Conservation (phyloP, 176 grass and related monocot genomes). For the Eremochloa ophiuroides region DNA sequence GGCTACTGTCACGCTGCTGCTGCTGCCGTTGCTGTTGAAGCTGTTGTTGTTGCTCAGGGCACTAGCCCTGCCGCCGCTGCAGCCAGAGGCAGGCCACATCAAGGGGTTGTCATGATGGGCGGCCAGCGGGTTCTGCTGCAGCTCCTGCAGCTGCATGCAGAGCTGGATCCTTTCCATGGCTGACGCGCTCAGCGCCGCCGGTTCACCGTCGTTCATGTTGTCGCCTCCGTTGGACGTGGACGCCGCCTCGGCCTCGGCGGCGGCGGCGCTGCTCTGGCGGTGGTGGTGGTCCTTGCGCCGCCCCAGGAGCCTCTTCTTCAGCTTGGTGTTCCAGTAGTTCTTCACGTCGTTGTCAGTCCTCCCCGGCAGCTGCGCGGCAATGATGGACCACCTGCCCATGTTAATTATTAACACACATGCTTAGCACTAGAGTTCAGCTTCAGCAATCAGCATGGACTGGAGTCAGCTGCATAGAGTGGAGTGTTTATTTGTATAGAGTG, state of each 20-base stretch:
- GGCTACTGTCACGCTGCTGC: conserved; percentile 20
- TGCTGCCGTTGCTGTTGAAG: conserved; percentile 7
- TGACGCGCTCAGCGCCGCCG: conserved; percentile 54
- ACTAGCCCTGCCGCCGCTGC: background rate
- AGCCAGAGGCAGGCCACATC: conserved; percentile 33
- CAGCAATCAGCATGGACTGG: background rate
- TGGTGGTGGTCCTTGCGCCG: conserved; percentile 49
- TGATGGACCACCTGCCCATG: conserved; percentile 87
- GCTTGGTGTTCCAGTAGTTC: conserved; percentile 99
- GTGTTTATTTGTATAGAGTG: no score
- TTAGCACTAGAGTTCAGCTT: background rate
- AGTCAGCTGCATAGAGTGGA: no score
- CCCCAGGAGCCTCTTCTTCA: conserved; percentile 87
- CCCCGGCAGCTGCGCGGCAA: conserved; percentile 86
- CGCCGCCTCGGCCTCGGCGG: background rate
- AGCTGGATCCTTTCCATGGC: conserved; percentile 89
- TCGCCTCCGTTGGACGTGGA: conserved; percentile 23
- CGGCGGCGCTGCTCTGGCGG: background rate
- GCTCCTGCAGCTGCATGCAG: conserved; percentile 73
- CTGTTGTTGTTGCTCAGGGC: conserved; percentile 13
- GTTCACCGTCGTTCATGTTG: background rate
- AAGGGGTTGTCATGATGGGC: conserved; percentile 34
- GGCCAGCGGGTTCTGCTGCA: conserved; percentile 27
- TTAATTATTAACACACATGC: background rate
- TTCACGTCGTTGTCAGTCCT: conserved; percentile 96